phyloP scores from a whole-genome alignment of 2,329 filamentous ascomycete species.

The Aspergillus tubingensis region DNA sequence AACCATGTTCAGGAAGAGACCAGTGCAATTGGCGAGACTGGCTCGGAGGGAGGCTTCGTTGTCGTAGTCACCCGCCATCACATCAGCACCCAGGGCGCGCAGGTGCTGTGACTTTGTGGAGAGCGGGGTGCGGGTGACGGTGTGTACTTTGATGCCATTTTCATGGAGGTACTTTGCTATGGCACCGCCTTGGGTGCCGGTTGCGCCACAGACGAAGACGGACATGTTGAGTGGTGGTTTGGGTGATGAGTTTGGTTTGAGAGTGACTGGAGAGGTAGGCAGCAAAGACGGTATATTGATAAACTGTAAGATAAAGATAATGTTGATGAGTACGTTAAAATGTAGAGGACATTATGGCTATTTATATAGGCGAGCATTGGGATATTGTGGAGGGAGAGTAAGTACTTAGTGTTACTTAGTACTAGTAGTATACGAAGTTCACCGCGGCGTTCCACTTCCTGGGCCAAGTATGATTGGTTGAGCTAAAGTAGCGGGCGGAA shows the following conservation, averaged over 20 bases:
- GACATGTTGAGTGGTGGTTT: conserved; percentile 12
- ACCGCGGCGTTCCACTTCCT: conserved; percentile 10
- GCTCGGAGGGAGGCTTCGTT: conserved; percentile 29
- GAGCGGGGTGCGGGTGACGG: conserved; percentile 33
- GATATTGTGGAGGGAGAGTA: neutral
- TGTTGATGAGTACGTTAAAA: neutral
- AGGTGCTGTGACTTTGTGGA: conserved; percentile 31
- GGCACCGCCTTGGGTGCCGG: conserved; percentile 35
- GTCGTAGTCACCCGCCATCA: conserved; percentile 36
- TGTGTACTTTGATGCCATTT: conserved; percentile 32
- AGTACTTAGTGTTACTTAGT: no score
- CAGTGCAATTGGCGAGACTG: conserved; percentile 34
- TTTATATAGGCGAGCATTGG: neutral
- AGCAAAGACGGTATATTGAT: neutral
- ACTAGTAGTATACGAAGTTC: neutral
- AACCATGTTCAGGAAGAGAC: conserved; percentile 29
- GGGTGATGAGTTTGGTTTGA: neutral
- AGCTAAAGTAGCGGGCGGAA: conserved; percentile 12
- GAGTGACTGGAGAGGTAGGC: no score
- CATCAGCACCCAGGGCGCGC: conserved; percentile 27
- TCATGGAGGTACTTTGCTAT: conserved; percentile 31
- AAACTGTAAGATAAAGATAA: neutral
- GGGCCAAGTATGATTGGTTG: neutral
- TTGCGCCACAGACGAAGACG: conserved; percentile 33
- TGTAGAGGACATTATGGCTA: neutral